Base-by-base conservation (phyloP, 176 grass and related monocot species). In the Miscanthus lutarioriparius region DNA sequence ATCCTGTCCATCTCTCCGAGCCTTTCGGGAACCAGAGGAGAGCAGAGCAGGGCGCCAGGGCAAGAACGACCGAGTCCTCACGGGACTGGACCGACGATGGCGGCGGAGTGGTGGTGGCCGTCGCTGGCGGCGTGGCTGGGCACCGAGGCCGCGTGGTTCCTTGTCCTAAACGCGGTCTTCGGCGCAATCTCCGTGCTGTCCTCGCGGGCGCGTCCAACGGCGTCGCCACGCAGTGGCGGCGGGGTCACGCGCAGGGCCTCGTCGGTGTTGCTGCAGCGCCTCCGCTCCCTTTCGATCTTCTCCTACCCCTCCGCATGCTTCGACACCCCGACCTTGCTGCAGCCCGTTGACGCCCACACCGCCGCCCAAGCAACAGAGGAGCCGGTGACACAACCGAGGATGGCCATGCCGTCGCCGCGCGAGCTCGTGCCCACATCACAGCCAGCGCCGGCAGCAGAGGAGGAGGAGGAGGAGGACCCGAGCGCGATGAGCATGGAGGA, bases 221-320 rank as follows among this genome's bases (percentile, higher is more conserved):
- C 80, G 10, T 81, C 74, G 2, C 74, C 79, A 1, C 73, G 59
- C 14, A 15, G 32, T 16, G n/a, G n/a, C n/a, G 81, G 30, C 27
- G 80, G 54, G 39, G 12, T 86, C 66, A 78, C 83, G 74, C 84
- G 84, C 74, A 72, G 88, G 67, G 74, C 88, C 22, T 86, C 88
- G 0, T 86, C 88, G 13, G 73, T 45, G 64, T 25, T 74, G 66
- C 67, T 83, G 79, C 65, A 86, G 56, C 74, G 79, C n/a, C 67
- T 83, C 59, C 74, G 69, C 8, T 90, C 89, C 36, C 75, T 83
- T 61, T 33, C 59, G 80, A 47, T 80, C 45, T 90, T 87, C 84
- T 80, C 89, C 68, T 87, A 5, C 84, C 75, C 89, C 16, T 87
- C 84, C 58, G 25, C 68, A 37, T 4, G 5, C 67, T 30, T 90